A percentile compares a stretch with the other conserved stretches of the same genome.
These are phyloP conservation scores for Calonectria hongkongensis DNA, from an alignment of 2,329 filamentous ascomycete genomes.

Conservation along the genomic window DNA sequence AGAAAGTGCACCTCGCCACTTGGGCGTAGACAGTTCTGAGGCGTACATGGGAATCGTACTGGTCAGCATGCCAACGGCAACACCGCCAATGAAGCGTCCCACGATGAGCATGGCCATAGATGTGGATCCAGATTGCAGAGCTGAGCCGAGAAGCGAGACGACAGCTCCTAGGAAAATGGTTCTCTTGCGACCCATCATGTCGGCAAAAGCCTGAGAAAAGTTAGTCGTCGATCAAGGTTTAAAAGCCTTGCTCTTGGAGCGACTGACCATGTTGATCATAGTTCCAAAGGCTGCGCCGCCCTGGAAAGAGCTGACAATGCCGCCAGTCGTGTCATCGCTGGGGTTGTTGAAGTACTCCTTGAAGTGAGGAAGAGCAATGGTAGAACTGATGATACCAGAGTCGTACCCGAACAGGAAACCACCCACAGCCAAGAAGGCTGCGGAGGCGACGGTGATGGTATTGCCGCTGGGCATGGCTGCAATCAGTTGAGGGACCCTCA, in stretches of 20 bases:
- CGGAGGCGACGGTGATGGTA: constrained; percentile 47
- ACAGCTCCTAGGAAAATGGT: constrained; percentile 56
- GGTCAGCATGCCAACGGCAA: constrained; percentile 69
- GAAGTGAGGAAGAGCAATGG: constrained; percentile 53
- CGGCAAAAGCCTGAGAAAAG: constrained; percentile 50
- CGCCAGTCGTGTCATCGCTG: constrained; percentile 49
- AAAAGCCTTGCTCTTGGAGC: not conserved
- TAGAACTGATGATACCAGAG: constrained; percentile 65
- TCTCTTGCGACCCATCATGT: constrained; percentile 56
- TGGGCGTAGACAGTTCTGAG: constrained; percentile 63
- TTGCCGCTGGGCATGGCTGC: constrained; percentile 41
- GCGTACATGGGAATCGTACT: constrained; percentile 68
- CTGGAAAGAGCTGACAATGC: constrained; percentile 54
- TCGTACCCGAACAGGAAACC: constrained; percentile 67
- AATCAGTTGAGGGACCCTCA: not conserved
- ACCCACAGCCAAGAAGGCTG: constrained; percentile 53
- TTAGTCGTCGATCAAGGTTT: not conserved
- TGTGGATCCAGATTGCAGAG: constrained; percentile 57
- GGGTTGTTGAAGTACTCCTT: constrained; percentile 66
- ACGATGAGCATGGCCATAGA: constrained; percentile 65
- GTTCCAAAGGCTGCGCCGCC: constrained; percentile 54
- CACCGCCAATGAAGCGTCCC: constrained; percentile 69
- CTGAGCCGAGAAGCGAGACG: constrained; percentile 55
- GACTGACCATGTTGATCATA: constrained; percentile 53
- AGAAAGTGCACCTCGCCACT: constrained; percentile 61